Percentiles rank a stretch among this genome's conserved stretches.
These are phyloP conservation scores for Zygoascus hellenicus DNA, from an alignment of 1,139 yeast genomes.

Conservation along the genomic window DNA sequence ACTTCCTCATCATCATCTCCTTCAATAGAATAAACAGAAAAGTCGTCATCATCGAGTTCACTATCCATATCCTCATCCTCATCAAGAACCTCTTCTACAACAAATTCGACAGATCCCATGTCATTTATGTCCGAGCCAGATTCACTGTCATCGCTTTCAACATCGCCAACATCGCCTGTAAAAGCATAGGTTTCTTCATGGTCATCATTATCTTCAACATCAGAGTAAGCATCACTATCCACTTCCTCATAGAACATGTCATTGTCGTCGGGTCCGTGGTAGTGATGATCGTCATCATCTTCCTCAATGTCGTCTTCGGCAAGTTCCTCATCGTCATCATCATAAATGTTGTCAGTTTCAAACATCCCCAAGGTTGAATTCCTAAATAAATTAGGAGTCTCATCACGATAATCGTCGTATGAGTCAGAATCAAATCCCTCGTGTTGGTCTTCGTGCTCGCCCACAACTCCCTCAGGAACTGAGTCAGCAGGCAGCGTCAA, in stretches of 20 bases:
- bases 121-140: conserved; percentile 21
- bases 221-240: conserved; percentile 32
- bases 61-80: conserved; percentile 26
- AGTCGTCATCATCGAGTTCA: conserved; percentile 24
- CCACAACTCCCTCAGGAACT: not conserved
- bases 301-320: conserved; percentile 31
- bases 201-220: conserved; percentile 31
- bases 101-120: conserved; percentile 12
- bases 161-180: conserved; percentile 29
- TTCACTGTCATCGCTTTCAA: conserved; percentile 35
- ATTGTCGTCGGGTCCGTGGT: conserved; percentile 26
- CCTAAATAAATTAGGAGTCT: conserved; percentile 74
- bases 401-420: conserved; percentile 60
- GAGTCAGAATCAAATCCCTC: conserved; percentile 24
- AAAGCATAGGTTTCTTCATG: conserved; percentile 19
- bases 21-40: conserved; percentile 9
- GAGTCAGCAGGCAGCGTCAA: conserved; percentile 36
- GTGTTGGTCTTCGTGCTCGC: conserved; percentile 29
- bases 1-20: conserved; percentile 8
- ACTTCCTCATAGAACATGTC: conserved; percentile 30
- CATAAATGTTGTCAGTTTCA: conserved; percentile 71
- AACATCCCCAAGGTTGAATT: conserved; percentile 94
- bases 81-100: conserved; percentile 18
- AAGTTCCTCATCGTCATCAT: conserved; percentile 42
- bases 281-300: conserved; percentile 18